Evolutionary conservation across 495 filamentous ascomycete genomes (phyloP), one percentile per base, ranked within the genome.

Genomic region (Hyaloscypha variabilis): DNA sequence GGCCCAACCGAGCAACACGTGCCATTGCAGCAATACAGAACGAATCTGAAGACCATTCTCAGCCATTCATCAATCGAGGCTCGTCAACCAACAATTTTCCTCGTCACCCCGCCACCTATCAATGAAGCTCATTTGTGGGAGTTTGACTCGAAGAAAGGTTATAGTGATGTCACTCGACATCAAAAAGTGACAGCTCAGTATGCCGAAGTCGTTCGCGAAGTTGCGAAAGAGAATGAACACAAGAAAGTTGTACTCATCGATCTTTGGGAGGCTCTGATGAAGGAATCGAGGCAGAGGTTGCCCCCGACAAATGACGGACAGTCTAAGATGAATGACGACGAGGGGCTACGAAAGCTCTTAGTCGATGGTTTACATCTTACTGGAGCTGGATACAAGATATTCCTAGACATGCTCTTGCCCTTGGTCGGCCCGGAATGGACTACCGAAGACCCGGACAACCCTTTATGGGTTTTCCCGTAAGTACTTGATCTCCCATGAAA

Each of bases 161-260:
- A 71, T 29, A 52, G 67, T 2, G 74, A 75, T 58, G 73, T 78
- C 17, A 82, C 76, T 36, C 77, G 88, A 53, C 86, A 79, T 2
- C 86, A 86, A 2, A 73, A 69, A 19, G 55, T 76, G 26, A 85
- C 89, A 0, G 85, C 83, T 64, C 66, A 66, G 31, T 92, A 91
- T 74, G 87, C 88, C 1, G 78, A 85, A 34, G 87, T 82, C 8
- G 83, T 78, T 14, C 75, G 79, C 26, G 78, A 82, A 28, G 68
- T 87, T 17, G 78, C 77, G 2, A 73, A 81, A 21, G 90, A 93
- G 69, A 68, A 77, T 50, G 77, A 71, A 6, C 84, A 87, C 0
- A 82, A 96, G 61, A 89, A 95, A 85, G 63, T 90, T 3, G 77
- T 83, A 0, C 84, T 90, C 1, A 76, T 86, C 5, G 87, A 92